Evolutionary conservation across 2,329 filamentous ascomycete genomes (phyloP), one percentile per base, ranked within the genome.

Genomic region (Alternaria panax): DNA sequence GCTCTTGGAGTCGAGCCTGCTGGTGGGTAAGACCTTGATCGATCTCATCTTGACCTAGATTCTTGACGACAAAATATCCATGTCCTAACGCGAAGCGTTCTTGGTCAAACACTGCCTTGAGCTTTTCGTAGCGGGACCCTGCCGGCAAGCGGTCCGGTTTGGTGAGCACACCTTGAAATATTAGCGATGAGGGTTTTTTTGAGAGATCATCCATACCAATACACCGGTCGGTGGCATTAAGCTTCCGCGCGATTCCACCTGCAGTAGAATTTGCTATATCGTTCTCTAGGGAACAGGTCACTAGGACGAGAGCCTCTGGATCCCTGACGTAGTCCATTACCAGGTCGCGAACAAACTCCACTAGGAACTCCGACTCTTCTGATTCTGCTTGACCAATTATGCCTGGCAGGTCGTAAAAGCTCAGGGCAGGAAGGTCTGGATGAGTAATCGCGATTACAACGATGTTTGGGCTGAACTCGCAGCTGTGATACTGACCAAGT

Each of bases 391-490:
- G 89, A 20, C 88, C 87, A 62, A 96, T 94, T 0, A 96, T 87
- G 0, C 93, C 93, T 0, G 93, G 93, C 0, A 97, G 83, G 61
- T 97, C 93, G 61, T 92, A 94, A 68, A 97, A 96, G 0, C 90
- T 92, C 0, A 97, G 75, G 6, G 92, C 88, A 0, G 92, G 89
- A 0, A 94, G 83, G 0, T 82, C 83, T 0, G 90, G 90, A 0
- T 89, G 90, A 0, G 87, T 87, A 25, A 97, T 92, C 52, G 92
- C 86, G 24, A 97, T 81, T 0, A 88, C 85, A 0, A 97, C 88
- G 0, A 93, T 84, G 64, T 97, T 97, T 0, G 93, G 93, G 0
- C 90, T 92, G 65, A 96, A 96, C 8, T 91, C 88, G 0, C 89
- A 87, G 5, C 86, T 77, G 0, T 83, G 59, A 2, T 54, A 27